Conservation (phyloP, 345 rosid genomes). For the Cardamine chenopodiifolia region DNA sequence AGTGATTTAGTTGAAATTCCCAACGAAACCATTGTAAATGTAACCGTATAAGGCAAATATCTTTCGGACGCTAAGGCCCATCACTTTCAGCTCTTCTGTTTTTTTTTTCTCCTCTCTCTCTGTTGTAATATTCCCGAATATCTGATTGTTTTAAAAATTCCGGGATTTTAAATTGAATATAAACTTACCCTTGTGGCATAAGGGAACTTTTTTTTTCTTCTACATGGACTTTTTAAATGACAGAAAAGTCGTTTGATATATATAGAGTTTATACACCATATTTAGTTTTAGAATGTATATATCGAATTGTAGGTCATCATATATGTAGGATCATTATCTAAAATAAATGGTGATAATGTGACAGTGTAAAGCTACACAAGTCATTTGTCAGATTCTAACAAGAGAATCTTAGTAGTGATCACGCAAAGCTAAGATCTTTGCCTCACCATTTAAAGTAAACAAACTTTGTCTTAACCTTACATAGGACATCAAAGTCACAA, state of each 20-base stretch:
- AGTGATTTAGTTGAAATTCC: conserved; percentile 9
- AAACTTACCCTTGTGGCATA: background rate
- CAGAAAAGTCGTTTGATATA: background rate
- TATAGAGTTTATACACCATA: background rate
- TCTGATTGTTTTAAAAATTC: background rate
- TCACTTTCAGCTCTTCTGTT: conserved; percentile 35
- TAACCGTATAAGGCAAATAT: conserved; percentile 16
- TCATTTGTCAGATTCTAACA: conserved; percentile 37
- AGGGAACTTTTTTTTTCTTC: background rate
- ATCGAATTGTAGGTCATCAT: conserved; percentile 3
- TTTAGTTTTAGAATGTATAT: conserved; percentile 6
- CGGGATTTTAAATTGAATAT: background rate
- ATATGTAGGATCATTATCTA: conserved; percentile 29
- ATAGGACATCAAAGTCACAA: conserved; percentile 36
- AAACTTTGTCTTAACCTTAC: conserved; percentile 36
- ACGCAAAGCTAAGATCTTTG: conserved; percentile 42
- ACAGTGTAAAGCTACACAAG: conserved; percentile 26
- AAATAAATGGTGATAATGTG: conserved; percentile 24
- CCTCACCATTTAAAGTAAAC: conserved; percentile 41
- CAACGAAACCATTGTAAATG: conserved; percentile 9
- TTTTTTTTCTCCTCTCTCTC: background rate
- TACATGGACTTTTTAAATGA: background rate
- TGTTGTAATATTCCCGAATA: background rate
- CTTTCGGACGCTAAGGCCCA: conserved; percentile 21
- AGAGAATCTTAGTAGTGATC: conserved; percentile 45